A percentile compares a stretch with the other conserved stretches of the same genome.
Evolutionary conservation across 495 filamentous ascomycete genomes (phyloP).

Genomic region (Xylaria intraflava): DNA sequence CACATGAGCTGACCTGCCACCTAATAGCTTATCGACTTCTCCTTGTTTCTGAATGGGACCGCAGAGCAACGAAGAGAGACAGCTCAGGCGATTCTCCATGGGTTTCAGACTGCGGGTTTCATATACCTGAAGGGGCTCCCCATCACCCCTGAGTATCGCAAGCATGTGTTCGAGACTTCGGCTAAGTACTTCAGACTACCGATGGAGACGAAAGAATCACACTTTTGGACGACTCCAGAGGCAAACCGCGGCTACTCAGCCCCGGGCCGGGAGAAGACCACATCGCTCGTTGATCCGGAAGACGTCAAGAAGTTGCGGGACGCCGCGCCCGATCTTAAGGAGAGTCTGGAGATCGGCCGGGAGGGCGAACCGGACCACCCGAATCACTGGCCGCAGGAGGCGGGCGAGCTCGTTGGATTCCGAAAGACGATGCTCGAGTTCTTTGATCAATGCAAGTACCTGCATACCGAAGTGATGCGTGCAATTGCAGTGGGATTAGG

Average conservation of each 20-base stretch:
- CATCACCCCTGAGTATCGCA: conserved; percentile 55
- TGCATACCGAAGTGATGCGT: conserved; percentile 78
- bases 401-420: conserved; percentile 59
- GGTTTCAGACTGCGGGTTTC: conserved; percentile 83
- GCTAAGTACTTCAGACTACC: conserved; percentile 72
- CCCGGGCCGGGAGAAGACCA: conserved; percentile 72
- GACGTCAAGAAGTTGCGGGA: conserved; percentile 55
- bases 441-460: conserved; percentile 59
- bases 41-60: conserved; percentile 60
- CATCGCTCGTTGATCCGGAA: conserved; percentile 46
- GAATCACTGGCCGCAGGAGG: conserved; percentile 75
- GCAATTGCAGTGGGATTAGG: conserved; percentile 83
- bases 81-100: conserved; percentile 64
- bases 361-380: conserved; percentile 60
- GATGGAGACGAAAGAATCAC: conserved; percentile 58
- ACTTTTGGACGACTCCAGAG: conserved; percentile 64
- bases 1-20: conserved; percentile 11
- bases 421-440: conserved; percentile 66
- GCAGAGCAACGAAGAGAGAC: conserved; percentile 56
- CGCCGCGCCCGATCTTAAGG: conserved; percentile 69
- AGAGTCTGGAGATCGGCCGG: conserved; percentile 76
- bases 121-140: conserved; percentile 79
- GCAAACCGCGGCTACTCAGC: conserved; percentile 75
- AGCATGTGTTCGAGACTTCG: conserved; percentile 61
- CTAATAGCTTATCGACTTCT: conserved; percentile 77